Evolutionary conservation across 345 rosid species (phyloP).

Genomic region (Syzygium grande): DNA sequence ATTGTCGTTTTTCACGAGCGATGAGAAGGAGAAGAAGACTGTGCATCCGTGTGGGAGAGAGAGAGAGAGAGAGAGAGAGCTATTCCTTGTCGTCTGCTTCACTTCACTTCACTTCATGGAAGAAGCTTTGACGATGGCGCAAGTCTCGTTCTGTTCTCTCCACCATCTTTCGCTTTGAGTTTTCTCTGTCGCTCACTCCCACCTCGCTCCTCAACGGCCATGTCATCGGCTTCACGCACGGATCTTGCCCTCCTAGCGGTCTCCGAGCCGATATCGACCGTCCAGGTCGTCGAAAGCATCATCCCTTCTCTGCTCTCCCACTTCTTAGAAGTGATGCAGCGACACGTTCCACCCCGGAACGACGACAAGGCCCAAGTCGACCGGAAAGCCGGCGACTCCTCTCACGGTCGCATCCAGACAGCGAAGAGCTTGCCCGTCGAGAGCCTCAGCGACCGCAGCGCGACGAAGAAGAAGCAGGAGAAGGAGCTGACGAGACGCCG

Average conservation of each 20-base stretch:
- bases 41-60: accelerated
- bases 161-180: background rate
- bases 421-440: background rate
- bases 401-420: background rate
- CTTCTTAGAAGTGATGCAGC: background rate
- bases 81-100: background rate
- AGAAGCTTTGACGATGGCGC: background rate
- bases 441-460: too few species aligned
- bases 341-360: background rate
- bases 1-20: background rate
- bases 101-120: background rate
- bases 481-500: background rate
- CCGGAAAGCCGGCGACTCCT: background rate
- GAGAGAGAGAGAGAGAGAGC: background rate
- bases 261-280: background rate
- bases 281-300: background rate
- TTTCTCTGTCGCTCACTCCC: background rate
- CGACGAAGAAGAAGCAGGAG: background rate
- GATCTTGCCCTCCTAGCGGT: background rate
- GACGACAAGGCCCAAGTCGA: background rate
- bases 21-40: background rate
- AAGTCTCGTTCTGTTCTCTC: background rate
- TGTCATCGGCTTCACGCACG: background rate
- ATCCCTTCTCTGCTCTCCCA: background rate
- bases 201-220: background rate